A percentile compares a stretch with the other conserved stretches of the same genome.
Evolutionary conservation across 495 filamentous ascomycete species (phyloP).

Genomic region (Neurospora terricola): DNA sequence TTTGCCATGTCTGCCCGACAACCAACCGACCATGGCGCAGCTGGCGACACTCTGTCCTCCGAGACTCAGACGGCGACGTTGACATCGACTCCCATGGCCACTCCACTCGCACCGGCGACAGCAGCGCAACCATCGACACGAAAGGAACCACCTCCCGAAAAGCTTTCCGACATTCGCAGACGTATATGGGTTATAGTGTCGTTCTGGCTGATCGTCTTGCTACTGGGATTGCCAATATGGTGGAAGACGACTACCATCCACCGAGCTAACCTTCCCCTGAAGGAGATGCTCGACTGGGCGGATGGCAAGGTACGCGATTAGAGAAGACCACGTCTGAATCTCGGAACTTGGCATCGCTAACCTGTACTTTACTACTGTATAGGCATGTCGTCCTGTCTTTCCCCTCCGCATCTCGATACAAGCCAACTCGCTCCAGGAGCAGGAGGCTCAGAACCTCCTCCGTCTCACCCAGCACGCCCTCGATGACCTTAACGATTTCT

Average conservation of each 20-base stretch:
- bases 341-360: not conserved
- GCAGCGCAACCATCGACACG: slow-evolving; percentile 5
- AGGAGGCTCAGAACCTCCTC: slow-evolving; percentile 67
- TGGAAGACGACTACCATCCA: slow-evolving; percentile 94
- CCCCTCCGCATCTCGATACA: slow-evolving; percentile 75
- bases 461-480: slow-evolving; percentile 81
- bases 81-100: not conserved
- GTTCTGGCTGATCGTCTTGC: slow-evolving; percentile 82
- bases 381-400: slow-evolving; percentile 84
- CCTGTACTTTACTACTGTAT: not conserved
- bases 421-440: slow-evolving; percentile 51
- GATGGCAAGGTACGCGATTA: slow-evolving; percentile 64
- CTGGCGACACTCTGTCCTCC: not conserved
- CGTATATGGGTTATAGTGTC: slow-evolving; percentile 70
- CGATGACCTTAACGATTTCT: slow-evolving; percentile 85
- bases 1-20: slow-evolving; percentile 22
- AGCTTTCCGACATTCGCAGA: slow-evolving; percentile 51
- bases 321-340: not conserved
- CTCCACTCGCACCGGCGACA: not conserved
- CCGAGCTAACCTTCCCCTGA: slow-evolving; percentile 71
- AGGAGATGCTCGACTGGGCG: slow-evolving; percentile 86
- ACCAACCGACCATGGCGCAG: slow-evolving; percentile 10
- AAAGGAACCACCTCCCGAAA: slow-evolving; percentile 65
- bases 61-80: not conserved
- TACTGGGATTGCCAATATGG: slow-evolving; percentile 90